Evolutionary conservation across 169 alveolate species (phyloP), one percentile per base, ranked within the genome.

Genomic region (Babesia ovis): DNA sequence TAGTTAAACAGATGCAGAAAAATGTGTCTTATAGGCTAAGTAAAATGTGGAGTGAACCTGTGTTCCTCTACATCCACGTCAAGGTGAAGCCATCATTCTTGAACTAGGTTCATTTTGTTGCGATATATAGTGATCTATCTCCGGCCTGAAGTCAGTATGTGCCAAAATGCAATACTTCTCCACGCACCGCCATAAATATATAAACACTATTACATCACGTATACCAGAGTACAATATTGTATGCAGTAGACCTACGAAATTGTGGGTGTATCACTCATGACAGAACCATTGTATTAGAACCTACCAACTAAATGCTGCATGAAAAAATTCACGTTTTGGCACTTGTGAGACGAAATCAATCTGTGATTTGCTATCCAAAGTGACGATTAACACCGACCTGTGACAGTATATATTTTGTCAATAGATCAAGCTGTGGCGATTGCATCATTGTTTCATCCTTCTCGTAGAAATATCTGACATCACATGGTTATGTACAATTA

Each of bases 21-120:
- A 88, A 88, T 51, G 93, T 88, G n/a, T 77, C 93, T 23, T 71
- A 83, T 32, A 88, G 83, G 67, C 85, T 88, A 31, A 73, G 86
- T 34, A 72, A 77, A 58, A 56, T 88, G 80, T 88, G 93, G 93
- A 75, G 71, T n/a, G 85, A 84, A 51, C 62, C 73, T 59, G 91
- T 88, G 1, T 84, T 79, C 51, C 80, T 88, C 11, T 85, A 82
- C 50, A 60, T 84, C 16, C 93, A 88, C 48, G 90, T 88, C 46
- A 88, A 88, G 61, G 72, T 85, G 46, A 73, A 71, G 39, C 31
- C 69, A 31, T 12, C 35, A 32, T 46, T 39, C 51, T 32, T 5
- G 16, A 11, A 20, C 11, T 32, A 8, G 8, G 48, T 50, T 18
- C 69, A 9, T 32, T 54, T 1, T 45, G 12, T 42, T 23, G 79